Percentiles rank a stretch among this genome's conserved stretches.
Evolutionary conservation across 78 protist genomes (phyloP).

Genomic region (Tieghemostelium lacteum): DNA sequence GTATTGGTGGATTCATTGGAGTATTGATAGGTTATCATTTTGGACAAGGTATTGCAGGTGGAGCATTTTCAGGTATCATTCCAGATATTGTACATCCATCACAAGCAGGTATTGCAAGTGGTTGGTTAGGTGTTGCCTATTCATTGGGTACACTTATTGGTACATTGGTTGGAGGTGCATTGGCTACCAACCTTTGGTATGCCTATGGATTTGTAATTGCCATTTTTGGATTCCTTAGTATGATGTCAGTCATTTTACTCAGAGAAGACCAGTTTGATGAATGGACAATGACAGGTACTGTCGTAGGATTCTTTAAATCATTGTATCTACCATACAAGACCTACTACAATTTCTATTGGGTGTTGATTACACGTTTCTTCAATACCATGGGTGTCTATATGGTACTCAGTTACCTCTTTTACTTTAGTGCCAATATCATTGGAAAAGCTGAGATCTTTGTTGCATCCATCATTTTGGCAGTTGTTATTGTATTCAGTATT

Average conservation of each 20-base stretch:
- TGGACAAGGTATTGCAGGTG: slow-evolving; percentile 77
- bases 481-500: slow-evolving; percentile 4
- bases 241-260: neutral
- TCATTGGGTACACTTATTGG: slow-evolving; percentile 51
- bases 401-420: slow-evolving; percentile 16
- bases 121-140: slow-evolving; percentile 74
- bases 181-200: neutral
- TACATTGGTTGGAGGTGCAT: slow-evolving; percentile 10
- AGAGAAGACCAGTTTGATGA: slow-evolving; percentile 35
- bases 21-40: slow-evolving; percentile 20
- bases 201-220: slow-evolving; percentile 6
- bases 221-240: neutral
- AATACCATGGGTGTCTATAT: slow-evolving; percentile 44
- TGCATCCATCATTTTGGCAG: neutral
- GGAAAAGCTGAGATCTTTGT: neutral
- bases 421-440: slow-evolving; percentile 7
- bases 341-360: slow-evolving; percentile 71
- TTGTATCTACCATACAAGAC: slow-evolving; percentile 19
- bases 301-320: slow-evolving; percentile 2
- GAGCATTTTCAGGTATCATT: slow-evolving; percentile 77
- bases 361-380: slow-evolving; percentile 48
- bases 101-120: slow-evolving; percentile 57
- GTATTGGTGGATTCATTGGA: slow-evolving; percentile 30
- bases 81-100: slow-evolving; percentile 57
- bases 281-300: slow-evolving; percentile 14